Conservation (phyloP, 106 monocot genomes). For the Dendrobium nobile region DNA sequence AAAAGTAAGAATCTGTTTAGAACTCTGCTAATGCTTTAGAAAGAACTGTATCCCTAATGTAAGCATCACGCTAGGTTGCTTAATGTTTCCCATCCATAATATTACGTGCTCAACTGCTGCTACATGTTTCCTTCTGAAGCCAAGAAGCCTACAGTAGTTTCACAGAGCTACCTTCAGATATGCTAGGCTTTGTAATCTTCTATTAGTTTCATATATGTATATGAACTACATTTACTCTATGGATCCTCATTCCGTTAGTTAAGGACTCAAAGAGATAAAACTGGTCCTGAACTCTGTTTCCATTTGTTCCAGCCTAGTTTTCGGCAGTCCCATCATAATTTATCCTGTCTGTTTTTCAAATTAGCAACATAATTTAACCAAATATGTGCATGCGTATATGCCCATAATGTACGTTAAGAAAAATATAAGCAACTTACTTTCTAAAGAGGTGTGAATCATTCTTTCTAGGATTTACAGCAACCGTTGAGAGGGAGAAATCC, state of each 20-base stretch:
- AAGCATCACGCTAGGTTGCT: too few species aligned
- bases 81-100: too few species aligned
- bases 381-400: too few species aligned
- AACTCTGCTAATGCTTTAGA: too few species aligned
- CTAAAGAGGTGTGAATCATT: conserved; percentile 18
- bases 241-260: background rate
- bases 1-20: too few species aligned
- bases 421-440: conserved; percentile 23
- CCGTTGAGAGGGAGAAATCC: conserved; percentile 41
- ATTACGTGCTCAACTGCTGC: background rate
- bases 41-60: too few species aligned
- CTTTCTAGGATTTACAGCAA: conserved; percentile 48
- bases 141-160: background rate
- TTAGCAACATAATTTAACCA: background rate
- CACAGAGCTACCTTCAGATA: too few species aligned
- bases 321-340: background rate
- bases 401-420: background rate
- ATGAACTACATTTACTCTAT: background rate
- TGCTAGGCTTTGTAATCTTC: background rate
- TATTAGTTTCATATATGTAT: background rate
- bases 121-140: background rate
- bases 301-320: background rate
- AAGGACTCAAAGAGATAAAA: background rate
- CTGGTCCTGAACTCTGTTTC: background rate
- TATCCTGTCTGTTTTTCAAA: background rate